Evolutionary conservation across 2,329 filamentous ascomycete genomes (phyloP).

Genomic region (Colletotrichum coccodes): DNA sequence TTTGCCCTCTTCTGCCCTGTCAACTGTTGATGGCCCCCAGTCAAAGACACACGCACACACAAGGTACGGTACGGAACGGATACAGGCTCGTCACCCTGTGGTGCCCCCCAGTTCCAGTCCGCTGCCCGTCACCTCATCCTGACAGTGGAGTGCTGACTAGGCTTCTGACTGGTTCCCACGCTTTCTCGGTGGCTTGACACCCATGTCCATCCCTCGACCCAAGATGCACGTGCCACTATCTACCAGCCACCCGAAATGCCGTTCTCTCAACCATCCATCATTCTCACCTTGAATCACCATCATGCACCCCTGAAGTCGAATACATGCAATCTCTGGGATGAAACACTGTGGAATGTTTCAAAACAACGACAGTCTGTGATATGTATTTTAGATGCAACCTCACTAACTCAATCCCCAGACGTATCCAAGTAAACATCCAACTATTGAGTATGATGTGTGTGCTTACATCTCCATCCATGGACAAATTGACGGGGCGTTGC

Average conservation of each 20-base stretch:
- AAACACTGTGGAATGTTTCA: slow-evolving; percentile 31
- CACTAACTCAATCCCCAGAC: background rate
- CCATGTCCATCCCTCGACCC: slow-evolving; percentile 6
- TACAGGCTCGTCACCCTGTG: background rate
- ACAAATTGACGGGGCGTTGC: background rate
- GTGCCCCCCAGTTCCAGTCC: slow-evolving; percentile 18
- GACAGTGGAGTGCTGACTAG: slow-evolving; percentile 13
- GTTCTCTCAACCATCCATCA: slow-evolving; percentile 12
- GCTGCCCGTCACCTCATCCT: slow-evolving; percentile 32
- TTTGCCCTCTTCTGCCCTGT: background rate
- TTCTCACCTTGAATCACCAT: background rate
- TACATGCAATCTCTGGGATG: slow-evolving; percentile 17
- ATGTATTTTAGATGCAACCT: background rate
- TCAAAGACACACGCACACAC: background rate
- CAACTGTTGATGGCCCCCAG: background rate
- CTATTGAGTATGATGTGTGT: background rate
- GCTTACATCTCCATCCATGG: background rate
- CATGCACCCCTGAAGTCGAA: background rate
- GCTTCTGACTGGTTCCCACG: background rate
- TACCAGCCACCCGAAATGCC: slow-evolving; percentile 29
- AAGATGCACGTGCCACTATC: slow-evolving; percentile 14
- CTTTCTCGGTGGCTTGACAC: slow-evolving; percentile 16
- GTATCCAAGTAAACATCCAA: background rate
- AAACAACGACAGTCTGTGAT: slow-evolving; percentile 27
- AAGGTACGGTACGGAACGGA: background rate